phyloP scores from a whole-genome alignment of 352 stramenopile genomes.

The Phytophthora rubi region DNA sequence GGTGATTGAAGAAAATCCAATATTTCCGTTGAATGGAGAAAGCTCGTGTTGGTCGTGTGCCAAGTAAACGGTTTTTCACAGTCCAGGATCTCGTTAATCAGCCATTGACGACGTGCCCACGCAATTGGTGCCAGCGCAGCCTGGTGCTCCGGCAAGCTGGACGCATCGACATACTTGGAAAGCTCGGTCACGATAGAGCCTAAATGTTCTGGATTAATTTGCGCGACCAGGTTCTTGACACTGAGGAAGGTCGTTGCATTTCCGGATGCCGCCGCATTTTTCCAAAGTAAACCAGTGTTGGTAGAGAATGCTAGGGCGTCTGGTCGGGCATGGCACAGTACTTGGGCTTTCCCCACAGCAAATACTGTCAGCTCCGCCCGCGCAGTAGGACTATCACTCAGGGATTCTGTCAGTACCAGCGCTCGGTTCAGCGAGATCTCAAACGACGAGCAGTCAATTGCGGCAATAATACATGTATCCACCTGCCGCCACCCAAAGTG shows the following conservation, averaged over 20 bases:
- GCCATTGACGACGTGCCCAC: constrained; percentile 18
- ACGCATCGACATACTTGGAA: constrained; percentile 5
- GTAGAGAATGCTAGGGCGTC: not conserved
- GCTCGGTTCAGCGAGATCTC: constrained; percentile 8
- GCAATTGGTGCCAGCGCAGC: constrained; percentile 4
- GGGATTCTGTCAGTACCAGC: constrained; percentile 10
- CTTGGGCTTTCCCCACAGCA: constrained; percentile 10
- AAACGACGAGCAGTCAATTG: constrained; percentile 1
- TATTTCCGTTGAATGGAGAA: constrained; percentile 1
- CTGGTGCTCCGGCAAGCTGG: constrained; percentile 7
- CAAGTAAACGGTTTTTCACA: constrained; percentile 22
- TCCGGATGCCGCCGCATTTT: not conserved
- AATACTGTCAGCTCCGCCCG: constrained; percentile 5
- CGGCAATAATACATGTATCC: not conserved
- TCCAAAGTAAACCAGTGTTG: constrained; percentile 16
- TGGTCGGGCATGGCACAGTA: constrained; percentile 1
- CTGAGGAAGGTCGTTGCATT: not conserved
- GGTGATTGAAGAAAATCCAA: constrained; percentile 11
- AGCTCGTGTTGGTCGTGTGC: constrained; percentile 14
- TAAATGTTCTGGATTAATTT: constrained; percentile 8
- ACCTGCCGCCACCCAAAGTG: constrained; percentile 10
- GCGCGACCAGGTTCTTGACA: constrained; percentile 10
- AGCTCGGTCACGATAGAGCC: constrained; percentile 8
- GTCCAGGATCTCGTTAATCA: constrained; percentile 19
- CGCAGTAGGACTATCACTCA: constrained; percentile 2